These are phyloP conservation scores for Groenewaldozyma sp. DNA, from an alignment of 1,139 yeast species.

Conservation along the genomic window DNA sequence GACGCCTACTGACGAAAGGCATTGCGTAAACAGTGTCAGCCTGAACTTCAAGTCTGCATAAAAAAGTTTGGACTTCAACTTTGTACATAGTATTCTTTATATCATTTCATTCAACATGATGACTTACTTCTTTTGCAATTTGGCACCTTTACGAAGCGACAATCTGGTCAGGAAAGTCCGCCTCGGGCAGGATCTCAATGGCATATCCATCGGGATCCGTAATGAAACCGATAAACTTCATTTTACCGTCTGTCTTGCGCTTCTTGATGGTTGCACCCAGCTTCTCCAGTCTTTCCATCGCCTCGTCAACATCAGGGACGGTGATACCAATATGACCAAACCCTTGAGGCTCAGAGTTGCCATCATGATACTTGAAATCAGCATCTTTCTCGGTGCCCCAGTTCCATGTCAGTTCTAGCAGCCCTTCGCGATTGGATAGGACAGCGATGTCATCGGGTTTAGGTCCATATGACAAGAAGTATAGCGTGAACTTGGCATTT, in stretches of 20 bases:
- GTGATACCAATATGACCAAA: constrained; percentile 80
- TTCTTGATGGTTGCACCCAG: constrained; percentile 42
- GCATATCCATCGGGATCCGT: constrained; percentile 92
- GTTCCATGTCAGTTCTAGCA: constrained; percentile 85
- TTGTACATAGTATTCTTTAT: neutral
- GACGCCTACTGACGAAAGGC: constrained; percentile 87
- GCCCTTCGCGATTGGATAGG: constrained; percentile 44
- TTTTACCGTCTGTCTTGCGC: constrained; percentile 47
- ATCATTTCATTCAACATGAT: neutral
- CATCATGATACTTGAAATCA: constrained; percentile 72
- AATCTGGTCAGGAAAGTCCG: constrained; percentile 21
- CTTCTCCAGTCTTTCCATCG: constrained; percentile 41
- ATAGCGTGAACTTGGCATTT: constrained; percentile 71
- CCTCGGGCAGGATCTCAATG: constrained; percentile 55
- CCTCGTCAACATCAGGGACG: constrained; percentile 55
- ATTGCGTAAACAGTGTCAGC: constrained; percentile 85
- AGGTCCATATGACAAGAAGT: constrained; percentile 62
- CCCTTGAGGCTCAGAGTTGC: constrained; percentile 72
- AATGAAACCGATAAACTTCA: constrained; percentile 62
- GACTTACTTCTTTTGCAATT: neutral
- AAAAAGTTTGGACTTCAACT: neutral
- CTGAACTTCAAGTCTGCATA: constrained; percentile 45
- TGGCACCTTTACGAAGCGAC: neutral
- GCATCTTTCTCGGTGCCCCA: constrained; percentile 86
- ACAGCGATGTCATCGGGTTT: constrained; percentile 25